These are phyloP conservation scores for Sporothrix phasma DNA, from an alignment of 2,329 filamentous ascomycete species.

Conservation along the genomic window DNA sequence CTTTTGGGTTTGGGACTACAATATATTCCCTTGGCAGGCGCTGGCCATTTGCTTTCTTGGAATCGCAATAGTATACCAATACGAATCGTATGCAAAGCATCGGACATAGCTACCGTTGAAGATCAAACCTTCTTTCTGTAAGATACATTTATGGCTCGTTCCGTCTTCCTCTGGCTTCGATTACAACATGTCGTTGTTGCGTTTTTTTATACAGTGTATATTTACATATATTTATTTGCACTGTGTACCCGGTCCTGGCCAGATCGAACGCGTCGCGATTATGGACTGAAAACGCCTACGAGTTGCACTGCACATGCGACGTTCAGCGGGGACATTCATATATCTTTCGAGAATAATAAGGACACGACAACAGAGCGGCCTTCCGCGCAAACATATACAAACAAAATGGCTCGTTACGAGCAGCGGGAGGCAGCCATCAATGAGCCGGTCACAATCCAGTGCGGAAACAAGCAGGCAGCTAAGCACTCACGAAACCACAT, in stretches of 20 bases:
- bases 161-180: too few relatives aligned
- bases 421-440: background rate
- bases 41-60: background rate
- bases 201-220: background rate
- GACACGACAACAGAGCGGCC: background rate
- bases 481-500: background rate
- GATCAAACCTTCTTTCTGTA: too few relatives aligned
- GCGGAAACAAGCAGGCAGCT: background rate
- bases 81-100: too few relatives aligned
- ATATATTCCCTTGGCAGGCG: background rate
- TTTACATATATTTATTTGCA: background rate
- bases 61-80: background rate
- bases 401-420: slow-evolving; percentile 3
- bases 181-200: background rate
- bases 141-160: too few relatives aligned
- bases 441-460: background rate
- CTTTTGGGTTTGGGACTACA: background rate
- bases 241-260: background rate
- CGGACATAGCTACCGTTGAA: too few relatives aligned
- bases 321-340: too few relatives aligned
- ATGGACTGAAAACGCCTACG: too few relatives aligned
- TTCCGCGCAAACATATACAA: background rate
- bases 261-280: background rate
- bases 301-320: too few relatives aligned
- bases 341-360: too few relatives aligned